These are phyloP conservation scores for Lachnellula hyalina DNA, from an alignment of 2,329 filamentous ascomycete species.

Conservation along the genomic window DNA sequence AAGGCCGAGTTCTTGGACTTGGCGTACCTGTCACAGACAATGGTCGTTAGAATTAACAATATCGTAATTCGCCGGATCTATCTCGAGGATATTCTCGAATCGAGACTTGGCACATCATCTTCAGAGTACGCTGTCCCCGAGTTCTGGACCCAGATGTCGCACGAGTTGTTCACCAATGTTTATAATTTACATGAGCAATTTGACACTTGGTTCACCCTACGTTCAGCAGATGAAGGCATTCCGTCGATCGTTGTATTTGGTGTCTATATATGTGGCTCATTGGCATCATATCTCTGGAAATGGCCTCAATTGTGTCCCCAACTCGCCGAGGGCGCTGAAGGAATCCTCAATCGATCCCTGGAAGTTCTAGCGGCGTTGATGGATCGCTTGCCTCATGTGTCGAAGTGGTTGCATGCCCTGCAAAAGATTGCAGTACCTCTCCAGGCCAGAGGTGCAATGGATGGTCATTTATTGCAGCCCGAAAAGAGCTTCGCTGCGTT, in stretches of 20 bases:
- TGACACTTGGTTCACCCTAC: slow-evolving; percentile 29
- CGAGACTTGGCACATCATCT: slow-evolving; percentile 16
- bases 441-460: too few species aligned
- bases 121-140: not conserved
- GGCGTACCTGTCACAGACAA: not conserved
- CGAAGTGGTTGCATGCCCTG: slow-evolving; percentile 1
- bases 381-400: slow-evolving; percentile 22
- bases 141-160: slow-evolving; percentile 29
- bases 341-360: slow-evolving; percentile 24
- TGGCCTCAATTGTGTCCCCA: slow-evolving; percentile 17
- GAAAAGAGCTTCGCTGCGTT: too few species aligned
- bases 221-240: slow-evolving; percentile 27
- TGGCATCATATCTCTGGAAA: slow-evolving; percentile 32
- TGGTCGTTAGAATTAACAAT: slow-evolving; percentile 24
- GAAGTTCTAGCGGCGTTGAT: slow-evolving; percentile 25
- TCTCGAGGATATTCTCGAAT: slow-evolving; percentile 21
- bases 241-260: slow-evolving; percentile 35
- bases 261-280: slow-evolving; percentile 37
- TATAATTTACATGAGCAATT: slow-evolving; percentile 35
- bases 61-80: slow-evolving; percentile 34
- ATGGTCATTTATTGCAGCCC: too few species aligned
- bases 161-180: slow-evolving; percentile 34
- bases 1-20: slow-evolving; percentile 33
- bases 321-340: slow-evolving; percentile 19
- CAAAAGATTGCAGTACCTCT: not conserved